These are phyloP conservation scores for Globisporangium canariense DNA, from an alignment of 352 stramenopile genomes.

Conservation along the genomic window DNA sequence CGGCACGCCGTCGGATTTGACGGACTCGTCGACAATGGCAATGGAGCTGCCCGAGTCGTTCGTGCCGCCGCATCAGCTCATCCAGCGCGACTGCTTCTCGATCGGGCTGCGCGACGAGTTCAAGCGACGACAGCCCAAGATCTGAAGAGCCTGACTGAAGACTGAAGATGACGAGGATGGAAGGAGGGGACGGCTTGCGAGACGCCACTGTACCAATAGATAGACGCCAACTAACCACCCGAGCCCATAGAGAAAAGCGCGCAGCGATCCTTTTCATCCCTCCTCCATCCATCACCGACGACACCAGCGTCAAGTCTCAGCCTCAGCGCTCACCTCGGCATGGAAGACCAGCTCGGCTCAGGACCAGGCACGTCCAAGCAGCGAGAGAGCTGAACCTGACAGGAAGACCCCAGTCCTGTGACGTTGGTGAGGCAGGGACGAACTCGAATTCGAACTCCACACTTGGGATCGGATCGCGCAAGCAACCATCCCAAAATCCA, in stretches of 20 bases:
- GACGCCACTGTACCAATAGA: not conserved
- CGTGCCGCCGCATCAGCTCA: constrained; percentile 69
- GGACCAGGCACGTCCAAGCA: too few species aligned
- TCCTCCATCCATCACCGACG: too few species aligned
- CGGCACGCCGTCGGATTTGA: constrained; percentile 14
- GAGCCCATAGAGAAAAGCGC: not conserved
- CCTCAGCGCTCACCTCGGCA: too few species aligned
- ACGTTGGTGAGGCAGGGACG: too few species aligned
- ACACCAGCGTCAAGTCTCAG: not conserved
- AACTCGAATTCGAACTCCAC: too few species aligned
- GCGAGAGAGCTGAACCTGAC: too few species aligned
- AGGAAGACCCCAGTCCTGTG: too few species aligned
- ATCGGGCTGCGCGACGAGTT: constrained; percentile 65
- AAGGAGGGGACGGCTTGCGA: not conserved
- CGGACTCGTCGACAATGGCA: not conserved
- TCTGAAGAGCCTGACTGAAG: constrained; percentile 3
- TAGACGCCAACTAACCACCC: not conserved
- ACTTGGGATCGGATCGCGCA: too few species aligned
- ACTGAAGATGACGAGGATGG: not conserved
- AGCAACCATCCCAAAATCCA: too few species aligned
- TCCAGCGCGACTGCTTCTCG: constrained; percentile 70
- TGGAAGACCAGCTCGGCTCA: too few species aligned
- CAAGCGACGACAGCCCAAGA: constrained; percentile 47
- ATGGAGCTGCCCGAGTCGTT: constrained; percentile 53
- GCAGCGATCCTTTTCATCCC: not conserved